Conservation (phyloP, 345 rosid species). For the Erysimum cheiranthoides region DNA sequence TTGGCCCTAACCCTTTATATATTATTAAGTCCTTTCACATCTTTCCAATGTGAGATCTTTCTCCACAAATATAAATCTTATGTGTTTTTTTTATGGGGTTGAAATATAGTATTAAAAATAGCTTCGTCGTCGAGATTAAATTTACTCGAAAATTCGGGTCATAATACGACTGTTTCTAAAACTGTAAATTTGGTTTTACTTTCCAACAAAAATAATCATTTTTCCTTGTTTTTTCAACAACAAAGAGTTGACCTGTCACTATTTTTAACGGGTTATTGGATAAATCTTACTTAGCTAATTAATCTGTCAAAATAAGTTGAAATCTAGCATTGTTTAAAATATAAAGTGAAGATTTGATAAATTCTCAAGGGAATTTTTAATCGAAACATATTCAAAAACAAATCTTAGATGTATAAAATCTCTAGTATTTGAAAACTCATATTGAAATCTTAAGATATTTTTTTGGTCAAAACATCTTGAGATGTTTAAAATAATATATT, state of each 20-base stretch:
- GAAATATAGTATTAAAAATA: background rate
- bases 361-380: background rate
- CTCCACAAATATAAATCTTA: too few species aligned
- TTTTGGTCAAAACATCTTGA: background rate
- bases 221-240: background rate
- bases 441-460: background rate
- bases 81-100: background rate
- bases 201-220: background rate
- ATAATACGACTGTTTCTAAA: background rate
- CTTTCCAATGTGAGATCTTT: too few species aligned
- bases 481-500: background rate
- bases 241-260: conserved; percentile 19
- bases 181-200: conserved; percentile 7
- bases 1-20: too few species aligned
- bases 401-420: background rate
- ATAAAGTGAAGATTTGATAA: conserved; percentile 1
- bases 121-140: conserved; percentile 2
- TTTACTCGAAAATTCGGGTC: conserved; percentile 10
- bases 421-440: conserved; percentile 11
- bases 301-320: background rate
- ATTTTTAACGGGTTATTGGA: background rate
- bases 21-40: too few species aligned
- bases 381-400: background rate
- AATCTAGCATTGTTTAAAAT: background rate
- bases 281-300: background rate